Percentiles rank a stretch among this genome's conserved stretches.
phyloP scores from a whole-genome alignment of 2,329 filamentous ascomycete genomes.

The Stachybotrys echinatus region DNA sequence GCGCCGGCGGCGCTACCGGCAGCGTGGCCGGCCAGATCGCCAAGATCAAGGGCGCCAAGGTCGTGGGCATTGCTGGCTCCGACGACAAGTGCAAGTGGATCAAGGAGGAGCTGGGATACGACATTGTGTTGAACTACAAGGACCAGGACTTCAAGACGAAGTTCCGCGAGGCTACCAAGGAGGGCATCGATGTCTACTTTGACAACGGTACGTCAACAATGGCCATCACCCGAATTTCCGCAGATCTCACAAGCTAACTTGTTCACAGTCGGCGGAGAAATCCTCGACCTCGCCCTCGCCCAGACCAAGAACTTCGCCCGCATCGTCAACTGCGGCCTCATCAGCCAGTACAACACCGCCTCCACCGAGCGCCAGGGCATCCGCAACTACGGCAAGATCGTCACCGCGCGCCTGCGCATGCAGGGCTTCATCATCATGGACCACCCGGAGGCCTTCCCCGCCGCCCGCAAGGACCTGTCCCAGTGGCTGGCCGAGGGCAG shows the following conservation, averaged over 20 bases:
- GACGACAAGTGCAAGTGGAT: conserved; percentile 65
- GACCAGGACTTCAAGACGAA: conserved; percentile 52
- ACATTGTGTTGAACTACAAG: conserved; percentile 67
- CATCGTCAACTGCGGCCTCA: conserved; percentile 68
- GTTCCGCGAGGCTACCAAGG: conserved; percentile 52
- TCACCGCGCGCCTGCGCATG: conserved; percentile 54
- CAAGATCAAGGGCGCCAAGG: conserved; percentile 59
- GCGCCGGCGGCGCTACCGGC: conserved; percentile 73
- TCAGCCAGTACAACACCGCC: conserved; percentile 63
- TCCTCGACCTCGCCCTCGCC: conserved; percentile 60
- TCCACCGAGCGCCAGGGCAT: conserved; percentile 44
- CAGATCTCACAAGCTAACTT: no score
- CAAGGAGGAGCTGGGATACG: conserved; percentile 58
- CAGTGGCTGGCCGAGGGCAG: conserved; percentile 68
- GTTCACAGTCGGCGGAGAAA: conserved; percentile 59
- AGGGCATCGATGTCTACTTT: conserved; percentile 65
- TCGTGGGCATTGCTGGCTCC: conserved; percentile 61
- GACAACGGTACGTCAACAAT: conserved; percentile 48
- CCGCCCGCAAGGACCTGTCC: conserved; percentile 57
- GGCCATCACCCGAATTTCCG: accelerated
- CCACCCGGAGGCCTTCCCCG: conserved; percentile 51
- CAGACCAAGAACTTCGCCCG: conserved; percentile 59
- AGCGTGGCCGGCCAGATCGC: conserved; percentile 74
- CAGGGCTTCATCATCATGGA: conserved; percentile 74
- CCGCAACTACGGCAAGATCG: conserved; percentile 48